Percentiles rank a stretch among this genome's conserved stretches.
Conservation (phyloP, 805 yeast species). For the Metschnikowia arizonensis region DNA sequence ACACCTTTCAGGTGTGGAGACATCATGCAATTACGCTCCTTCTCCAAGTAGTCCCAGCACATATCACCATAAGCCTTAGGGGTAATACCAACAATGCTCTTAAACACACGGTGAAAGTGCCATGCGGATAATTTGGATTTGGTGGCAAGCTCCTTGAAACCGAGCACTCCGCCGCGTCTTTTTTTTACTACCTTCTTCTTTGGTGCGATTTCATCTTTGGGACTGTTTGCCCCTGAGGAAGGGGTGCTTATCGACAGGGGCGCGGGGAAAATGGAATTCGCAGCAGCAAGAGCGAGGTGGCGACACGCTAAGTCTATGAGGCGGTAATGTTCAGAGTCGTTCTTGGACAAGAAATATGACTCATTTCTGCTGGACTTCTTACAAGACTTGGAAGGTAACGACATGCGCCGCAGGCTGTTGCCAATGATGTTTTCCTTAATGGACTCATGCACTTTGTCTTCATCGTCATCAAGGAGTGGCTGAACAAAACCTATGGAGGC, state of each 20-base stretch:
- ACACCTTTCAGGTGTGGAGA: not conserved
- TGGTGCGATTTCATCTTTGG: conserved; percentile 17
- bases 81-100: conserved; percentile 79
- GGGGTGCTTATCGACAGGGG: conserved; percentile 11
- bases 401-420: conserved; percentile 24
- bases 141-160: conserved; percentile 83
- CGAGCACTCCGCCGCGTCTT: conserved; percentile 74
- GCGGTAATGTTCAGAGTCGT: conserved; percentile 64
- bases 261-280: conserved; percentile 33
- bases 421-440: conserved; percentile 36
- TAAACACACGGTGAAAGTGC: conserved; percentile 91
- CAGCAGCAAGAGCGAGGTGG: conserved; percentile 79
- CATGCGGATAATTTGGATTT: conserved; percentile 81
- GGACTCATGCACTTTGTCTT: conserved; percentile 32
- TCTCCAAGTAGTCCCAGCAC: conserved; percentile 59
- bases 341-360: conserved; percentile 39
- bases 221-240: conserved; percentile 17
- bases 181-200: conserved; percentile 27
- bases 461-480: conserved; percentile 46
- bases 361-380: conserved; percentile 5
- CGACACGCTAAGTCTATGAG: conserved; percentile 77
- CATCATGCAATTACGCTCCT: conserved; percentile 13
- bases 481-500: conserved; percentile 53
- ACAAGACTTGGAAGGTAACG: conserved; percentile 29
- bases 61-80: conserved; percentile 87